phyloP scores from a whole-genome alignment of 305 asterid species.

The Andrographis paniculata region DNA sequence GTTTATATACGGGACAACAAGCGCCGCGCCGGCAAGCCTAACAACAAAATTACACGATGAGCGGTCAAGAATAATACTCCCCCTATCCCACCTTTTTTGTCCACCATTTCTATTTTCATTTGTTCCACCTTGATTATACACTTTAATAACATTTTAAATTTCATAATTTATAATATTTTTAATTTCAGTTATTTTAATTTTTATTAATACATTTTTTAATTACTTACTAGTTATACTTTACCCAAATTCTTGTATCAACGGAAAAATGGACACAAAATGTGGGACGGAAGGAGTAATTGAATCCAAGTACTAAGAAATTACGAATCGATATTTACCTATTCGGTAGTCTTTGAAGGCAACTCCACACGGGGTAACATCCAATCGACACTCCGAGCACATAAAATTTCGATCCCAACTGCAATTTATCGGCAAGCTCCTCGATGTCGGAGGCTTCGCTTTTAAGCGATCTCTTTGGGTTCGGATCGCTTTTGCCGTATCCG shows the following conservation, averaged over 20 bases:
- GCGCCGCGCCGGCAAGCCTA: conserved; percentile 83
- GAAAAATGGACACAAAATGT: neutral
- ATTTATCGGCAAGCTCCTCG: conserved; percentile 72
- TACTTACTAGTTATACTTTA: no score
- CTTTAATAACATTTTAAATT: no score
- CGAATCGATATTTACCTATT: conserved; percentile 32
- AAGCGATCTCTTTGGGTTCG: conserved; percentile 62
- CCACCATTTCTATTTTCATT: no score
- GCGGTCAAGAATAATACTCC: no score
- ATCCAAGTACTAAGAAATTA: neutral
- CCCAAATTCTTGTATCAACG: no score
- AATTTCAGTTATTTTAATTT: no score
- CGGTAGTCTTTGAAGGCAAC: conserved; percentile 70
- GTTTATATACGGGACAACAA: conserved; percentile 73
- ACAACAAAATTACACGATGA: conserved; percentile 2
- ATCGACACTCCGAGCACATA: conserved; percentile 72
- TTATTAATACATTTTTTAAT: no score
- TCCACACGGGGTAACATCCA: conserved; percentile 79
- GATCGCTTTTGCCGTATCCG: conserved; percentile 91
- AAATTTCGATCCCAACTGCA: conserved; percentile 62
- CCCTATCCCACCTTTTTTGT: no score
- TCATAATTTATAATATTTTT: no score
- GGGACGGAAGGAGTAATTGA: conserved; percentile 10
- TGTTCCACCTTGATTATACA: no score
- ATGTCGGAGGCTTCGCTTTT: conserved; percentile 79